Evolutionary conservation across 78 protist genomes (phyloP).

Genomic region (Guillardia theta): DNA sequence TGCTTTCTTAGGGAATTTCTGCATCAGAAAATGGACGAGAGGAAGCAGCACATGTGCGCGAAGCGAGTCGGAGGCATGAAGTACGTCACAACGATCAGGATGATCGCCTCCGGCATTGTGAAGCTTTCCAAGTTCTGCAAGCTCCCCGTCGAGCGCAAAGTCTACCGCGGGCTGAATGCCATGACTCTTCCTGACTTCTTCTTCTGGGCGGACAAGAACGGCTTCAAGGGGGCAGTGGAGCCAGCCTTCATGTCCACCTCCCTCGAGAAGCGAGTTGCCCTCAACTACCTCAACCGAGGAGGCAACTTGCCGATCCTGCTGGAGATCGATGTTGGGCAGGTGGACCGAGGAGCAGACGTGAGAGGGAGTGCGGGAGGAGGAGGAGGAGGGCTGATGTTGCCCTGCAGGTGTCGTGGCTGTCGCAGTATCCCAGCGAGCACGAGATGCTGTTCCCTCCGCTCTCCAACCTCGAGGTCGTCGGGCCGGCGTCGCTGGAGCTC

Average conservation of each 20-base stretch:
- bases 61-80: not conserved
- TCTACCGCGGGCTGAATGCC: constrained; percentile 11
- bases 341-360: too few species aligned
- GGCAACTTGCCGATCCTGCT: not conserved
- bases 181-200: not conserved
- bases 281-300: not conserved
- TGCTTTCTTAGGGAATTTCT: not conserved
- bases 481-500: too few species aligned
- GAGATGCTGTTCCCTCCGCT: too few species aligned
- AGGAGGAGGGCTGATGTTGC: too few species aligned
- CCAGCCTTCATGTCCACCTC: not conserved
- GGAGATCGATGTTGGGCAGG: constrained; percentile 21
- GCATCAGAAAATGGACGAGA: too few species aligned
- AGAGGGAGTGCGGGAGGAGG: too few species aligned
- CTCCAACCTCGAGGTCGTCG: too few species aligned
- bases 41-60: too few species aligned
- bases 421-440: too few species aligned
- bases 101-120: not conserved
- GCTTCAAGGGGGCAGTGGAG: constrained; percentile 16
- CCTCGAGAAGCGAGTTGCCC: not conserved
- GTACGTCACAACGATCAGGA: constrained; percentile 24
- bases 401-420: too few species aligned
- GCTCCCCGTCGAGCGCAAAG: not conserved
- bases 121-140: not conserved
- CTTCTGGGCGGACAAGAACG: not conserved